These are phyloP conservation scores for Ustilago tritici DNA, from an alignment of 1,284 basidiomycete genomes.

Conservation along the genomic window DNA sequence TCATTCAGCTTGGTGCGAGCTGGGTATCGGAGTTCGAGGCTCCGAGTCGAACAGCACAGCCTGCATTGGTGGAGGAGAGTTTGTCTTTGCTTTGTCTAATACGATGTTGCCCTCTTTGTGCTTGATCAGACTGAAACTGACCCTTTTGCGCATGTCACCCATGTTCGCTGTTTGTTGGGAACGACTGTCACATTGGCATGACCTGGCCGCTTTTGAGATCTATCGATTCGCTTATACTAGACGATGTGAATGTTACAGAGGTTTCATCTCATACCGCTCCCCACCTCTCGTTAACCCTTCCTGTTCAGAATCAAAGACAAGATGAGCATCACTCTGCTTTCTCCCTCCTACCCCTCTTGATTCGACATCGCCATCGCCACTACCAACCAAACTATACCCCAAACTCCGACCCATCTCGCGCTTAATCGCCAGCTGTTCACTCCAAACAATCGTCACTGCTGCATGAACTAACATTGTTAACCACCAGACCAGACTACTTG, in stretches of 20 bases:
- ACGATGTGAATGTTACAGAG: slow-evolving; percentile 9
- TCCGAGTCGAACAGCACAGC: too few relatives aligned
- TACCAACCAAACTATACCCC: slow-evolving; percentile 35
- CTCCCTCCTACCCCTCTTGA: neutral
- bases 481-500: slow-evolving; percentile 73
- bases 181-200: too few relatives aligned
- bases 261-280: slow-evolving; percentile 19
- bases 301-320: slow-evolving; percentile 22
- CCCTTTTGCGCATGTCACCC: too few relatives aligned
- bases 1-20: neutral
- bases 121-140: too few relatives aligned
- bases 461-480: slow-evolving; percentile 78
- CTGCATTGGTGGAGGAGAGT: too few relatives aligned
- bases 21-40: too few relatives aligned
- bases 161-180: too few relatives aligned
- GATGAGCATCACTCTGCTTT: neutral
- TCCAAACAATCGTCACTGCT: slow-evolving; percentile 80
- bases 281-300: neutral
- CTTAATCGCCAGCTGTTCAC: slow-evolving; percentile 89
- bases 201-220: too few relatives aligned
- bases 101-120: too few relatives aligned
- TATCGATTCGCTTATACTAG: neutral
- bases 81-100: too few relatives aligned
- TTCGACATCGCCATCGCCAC: slow-evolving; percentile 6
- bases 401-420: slow-evolving; percentile 79